Evolutionary conservation across 345 rosid genomes (phyloP).

Genomic region (Moricandia moricandioides): DNA sequence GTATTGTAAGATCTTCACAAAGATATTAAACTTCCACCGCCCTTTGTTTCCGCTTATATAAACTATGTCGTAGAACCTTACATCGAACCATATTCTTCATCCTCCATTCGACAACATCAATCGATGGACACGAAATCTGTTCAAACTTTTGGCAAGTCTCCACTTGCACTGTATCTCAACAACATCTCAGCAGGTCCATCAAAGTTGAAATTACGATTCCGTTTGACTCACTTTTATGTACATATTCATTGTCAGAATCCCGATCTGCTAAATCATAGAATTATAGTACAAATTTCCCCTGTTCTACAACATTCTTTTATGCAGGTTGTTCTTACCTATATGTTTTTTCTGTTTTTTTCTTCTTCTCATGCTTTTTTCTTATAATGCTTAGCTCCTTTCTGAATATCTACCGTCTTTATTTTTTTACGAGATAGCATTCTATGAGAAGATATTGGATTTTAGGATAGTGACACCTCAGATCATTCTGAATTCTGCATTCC

Average conservation of each 20-base stretch:
- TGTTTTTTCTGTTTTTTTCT: background rate
- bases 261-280: background rate
- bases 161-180: no score
- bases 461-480: slow-evolving; percentile 97
- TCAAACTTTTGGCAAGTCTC: no score
- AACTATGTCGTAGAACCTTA: no score
- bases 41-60: no score
- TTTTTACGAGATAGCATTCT: slow-evolving; percentile 58
- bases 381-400: background rate
- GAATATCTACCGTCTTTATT: background rate
- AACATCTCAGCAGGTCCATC: background rate
- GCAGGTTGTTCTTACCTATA: background rate
- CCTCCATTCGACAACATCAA: no score
- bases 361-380: background rate
- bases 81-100: no score
- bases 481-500: slow-evolving; percentile 76
- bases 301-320: background rate
- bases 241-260: background rate
- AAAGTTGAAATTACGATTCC: background rate
- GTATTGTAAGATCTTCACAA: no score
- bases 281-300: background rate
- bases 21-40: no score
- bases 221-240: background rate
- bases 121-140: no score
- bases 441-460: slow-evolving; percentile 87